Evolutionary conservation across 257 asterid species (phyloP), one percentile per base, ranked within the genome.

Genomic region (Echium plantagineum): DNA sequence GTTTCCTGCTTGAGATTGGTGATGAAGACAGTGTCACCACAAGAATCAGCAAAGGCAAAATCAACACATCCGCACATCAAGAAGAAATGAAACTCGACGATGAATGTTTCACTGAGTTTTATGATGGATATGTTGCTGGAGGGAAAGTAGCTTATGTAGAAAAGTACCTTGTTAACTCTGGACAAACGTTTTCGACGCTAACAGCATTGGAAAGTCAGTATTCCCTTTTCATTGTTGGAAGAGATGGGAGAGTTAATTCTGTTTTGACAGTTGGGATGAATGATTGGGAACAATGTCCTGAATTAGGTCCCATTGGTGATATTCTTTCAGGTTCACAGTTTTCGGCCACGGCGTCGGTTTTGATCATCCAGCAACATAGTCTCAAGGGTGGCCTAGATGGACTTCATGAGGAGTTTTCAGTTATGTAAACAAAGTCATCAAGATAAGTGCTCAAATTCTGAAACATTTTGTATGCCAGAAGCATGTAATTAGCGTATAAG

Each of bases 201-300:
- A 77, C 85, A 69, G 84, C 97, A 0, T 71, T 91, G 7, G 97
- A 91, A 71, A 96, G 90, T 65, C 94, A 91, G 52, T 84, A 91
- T 21, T 83, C 90, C 5, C 85, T 91, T 15, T 81, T 91, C 69
- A 88, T 91, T 0, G 97, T 91, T 19, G 98, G 98, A 1, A 60
- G 94, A 28, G 97, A 85, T 1, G 93, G 97, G 55, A 71, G 97
- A 71, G 97, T 84, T 49, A 86, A 85, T 59, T 85, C 95, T 0
- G 62, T 86, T 7, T 63, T 91, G 67, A 91, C 95, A 0, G 89
- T 81, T 24, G 97, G 98, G 63, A 91, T 91, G 98, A 91, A 83
- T 19, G 98, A 91, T 59, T 88, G 97, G 97, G 94, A 91, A 58
- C 97, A 89, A 64, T 91, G 97, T 66, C 97, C 96, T 9, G 97